Conservation (phyloP, 1,284 basidiomycete genomes). For the Tetrapyrgos nigripes region DNA sequence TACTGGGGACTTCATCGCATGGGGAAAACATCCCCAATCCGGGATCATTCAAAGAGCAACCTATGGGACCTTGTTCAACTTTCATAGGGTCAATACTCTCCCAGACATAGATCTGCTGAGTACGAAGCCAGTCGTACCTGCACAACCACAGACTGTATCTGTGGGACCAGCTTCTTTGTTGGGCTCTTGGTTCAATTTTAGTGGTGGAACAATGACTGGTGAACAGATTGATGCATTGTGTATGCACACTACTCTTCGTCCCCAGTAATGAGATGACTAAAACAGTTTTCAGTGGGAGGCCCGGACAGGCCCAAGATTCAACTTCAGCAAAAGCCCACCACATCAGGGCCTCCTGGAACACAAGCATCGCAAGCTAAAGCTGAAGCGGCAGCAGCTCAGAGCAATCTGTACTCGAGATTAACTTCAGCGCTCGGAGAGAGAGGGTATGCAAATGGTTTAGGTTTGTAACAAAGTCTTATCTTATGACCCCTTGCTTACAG, state of each 20-base stretch:
- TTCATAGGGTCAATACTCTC: slow-evolving; percentile 53
- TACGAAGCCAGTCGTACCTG: slow-evolving; percentile 48
- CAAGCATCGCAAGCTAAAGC: slow-evolving; percentile 36
- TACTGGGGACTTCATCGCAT: slow-evolving; percentile 64
- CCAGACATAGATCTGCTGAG: slow-evolving; percentile 58
- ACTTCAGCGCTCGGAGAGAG: slow-evolving; percentile 64
- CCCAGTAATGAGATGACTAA: slow-evolving; percentile 4
- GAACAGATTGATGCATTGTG: slow-evolving; percentile 64
- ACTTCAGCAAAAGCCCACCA: slow-evolving; percentile 19
- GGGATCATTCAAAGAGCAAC: slow-evolving; percentile 45
- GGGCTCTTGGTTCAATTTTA: slow-evolving; percentile 58
- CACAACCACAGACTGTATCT: slow-evolving; percentile 66
- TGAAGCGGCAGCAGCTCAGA: slow-evolving; percentile 43
- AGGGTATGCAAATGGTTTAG: too few species aligned
- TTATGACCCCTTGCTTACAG: slow-evolving; percentile 1
- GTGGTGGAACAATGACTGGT: slow-evolving; percentile 55
- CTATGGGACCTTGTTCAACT: slow-evolving; percentile 65
- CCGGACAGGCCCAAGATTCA: slow-evolving; percentile 58
- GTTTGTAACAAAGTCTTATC: slow-evolving; percentile 22
- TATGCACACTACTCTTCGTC: slow-evolving; percentile 38
- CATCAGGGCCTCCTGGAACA: slow-evolving; percentile 21
- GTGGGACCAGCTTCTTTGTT: slow-evolving; percentile 61
- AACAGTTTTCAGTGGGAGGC: slow-evolving; percentile 57
- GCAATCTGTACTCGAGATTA: slow-evolving; percentile 53
- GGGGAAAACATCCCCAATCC: slow-evolving; percentile 39